Base-by-base conservation (phyloP, 768 basidiomycete species). In the Heimioporus sp. region DNA sequence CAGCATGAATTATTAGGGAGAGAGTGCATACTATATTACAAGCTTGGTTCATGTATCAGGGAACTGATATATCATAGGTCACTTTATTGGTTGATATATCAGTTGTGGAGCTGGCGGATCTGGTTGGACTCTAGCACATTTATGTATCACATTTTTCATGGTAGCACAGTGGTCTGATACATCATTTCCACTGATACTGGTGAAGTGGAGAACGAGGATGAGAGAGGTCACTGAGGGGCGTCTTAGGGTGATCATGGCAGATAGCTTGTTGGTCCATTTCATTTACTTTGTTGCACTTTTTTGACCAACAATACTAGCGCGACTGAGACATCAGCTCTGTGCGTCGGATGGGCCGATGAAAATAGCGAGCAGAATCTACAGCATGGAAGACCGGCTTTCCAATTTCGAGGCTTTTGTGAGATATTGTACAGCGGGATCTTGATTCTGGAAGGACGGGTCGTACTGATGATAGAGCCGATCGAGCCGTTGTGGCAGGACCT, bases 251-350 rank as follows among this genome's bases (percentile, higher is more conserved):
- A 64, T 99, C 97, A 48, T 96, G 90, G 72, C 98, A 98, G 16
- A 99, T 94, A 17, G 97, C 96, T 70, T 99, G 97, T 63, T 99
- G 97, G 67, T 98, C 98, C 0, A 95, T 95, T 69, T 99, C 96
- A 73, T 99, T 98, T 16, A 97, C 97, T 68, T 98, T 98, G 80
- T 97, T 98, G 76, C 97, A 98, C 68, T 28, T 28, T 98, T 96
- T 70, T 92, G 92, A 16, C 92, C 93, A 15, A 94, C 92, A 94
- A 98, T 98, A 72, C 94, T 98, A 1, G 96, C 96, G 56, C 97
- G 91, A 49, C 96, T 96, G 39, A 98, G 83, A 72, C 98, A 99
- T 96, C 97, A 99, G 63, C 91, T 95, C 72, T 98, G 97, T 16
- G 97, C 92, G 67, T 99, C 97, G 24, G 87, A 81, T 16, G 92